Conservation (phyloP, 768 basidiomycete species). For the Leccinum subgranulosum region DNA sequence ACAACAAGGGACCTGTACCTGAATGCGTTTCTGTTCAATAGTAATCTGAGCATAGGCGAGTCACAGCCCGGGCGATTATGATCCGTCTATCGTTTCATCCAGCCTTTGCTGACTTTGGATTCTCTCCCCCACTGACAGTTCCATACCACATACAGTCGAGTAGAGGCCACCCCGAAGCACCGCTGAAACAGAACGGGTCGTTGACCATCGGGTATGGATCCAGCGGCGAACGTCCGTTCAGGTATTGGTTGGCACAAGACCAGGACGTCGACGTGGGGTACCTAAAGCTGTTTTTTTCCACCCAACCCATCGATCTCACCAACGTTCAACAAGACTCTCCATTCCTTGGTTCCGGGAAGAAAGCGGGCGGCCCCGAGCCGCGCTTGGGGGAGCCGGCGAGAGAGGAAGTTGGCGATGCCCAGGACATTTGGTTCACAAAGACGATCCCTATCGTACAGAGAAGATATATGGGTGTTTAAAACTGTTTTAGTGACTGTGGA, state of each 20-base stretch:
- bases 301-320: background rate
- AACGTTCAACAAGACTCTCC: background rate
- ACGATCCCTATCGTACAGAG: constrained; percentile 18
- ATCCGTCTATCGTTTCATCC: background rate
- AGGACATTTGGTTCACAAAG: constrained; percentile 19
- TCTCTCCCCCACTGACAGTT: background rate
- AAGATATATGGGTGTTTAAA: background rate
- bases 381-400: background rate
- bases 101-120: background rate
- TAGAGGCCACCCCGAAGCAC: constrained; percentile 1
- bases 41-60: constrained; percentile 36
- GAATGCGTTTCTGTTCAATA: constrained; percentile 43
- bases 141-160: constrained; percentile 7
- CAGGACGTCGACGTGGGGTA: background rate
- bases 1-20: constrained; percentile 35
- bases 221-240: background rate
- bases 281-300: background rate
- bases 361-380: background rate
- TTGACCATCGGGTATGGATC: constrained; percentile 41
- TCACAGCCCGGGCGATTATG: background rate
- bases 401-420: background rate
- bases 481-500: background rate
- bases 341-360: background rate
- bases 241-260: background rate
- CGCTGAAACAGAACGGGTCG: constrained; percentile 1